These are phyloP conservation scores for Pythium brassicae DNA, from an alignment of 352 stramenopile genomes.

Conservation along the genomic window DNA sequence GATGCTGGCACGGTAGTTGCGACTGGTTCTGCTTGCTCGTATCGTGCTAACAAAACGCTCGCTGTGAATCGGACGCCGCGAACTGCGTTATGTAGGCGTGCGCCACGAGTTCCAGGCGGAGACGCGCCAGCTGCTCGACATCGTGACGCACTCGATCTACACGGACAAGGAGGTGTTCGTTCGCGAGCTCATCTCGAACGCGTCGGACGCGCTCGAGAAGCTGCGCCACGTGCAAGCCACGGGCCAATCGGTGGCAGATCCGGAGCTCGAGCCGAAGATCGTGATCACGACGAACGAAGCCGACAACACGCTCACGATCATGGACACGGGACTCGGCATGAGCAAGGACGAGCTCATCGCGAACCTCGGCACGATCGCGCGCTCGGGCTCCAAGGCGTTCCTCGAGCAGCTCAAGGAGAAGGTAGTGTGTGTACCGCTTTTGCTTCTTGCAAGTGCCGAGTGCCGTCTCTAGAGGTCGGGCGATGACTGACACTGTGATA, in stretches of 20 bases:
- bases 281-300: constrained; percentile 95
- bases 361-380: constrained; percentile 99
- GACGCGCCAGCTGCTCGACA: constrained; percentile 94
- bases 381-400: constrained; percentile 97
- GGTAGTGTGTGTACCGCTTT: constrained; percentile 10
- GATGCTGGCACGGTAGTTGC: too few relatives aligned
- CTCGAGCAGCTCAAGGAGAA: constrained; percentile 90
- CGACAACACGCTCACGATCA: constrained; percentile 95
- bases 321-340: constrained; percentile 98
- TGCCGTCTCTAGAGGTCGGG: too few relatives aligned
- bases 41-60: too few relatives aligned
- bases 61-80: too few relatives aligned
- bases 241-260: constrained; percentile 58
- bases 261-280: constrained; percentile 94
- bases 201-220: constrained; percentile 98
- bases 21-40: background rate
- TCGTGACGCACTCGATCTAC: constrained; percentile 99
- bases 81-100: too few relatives aligned
- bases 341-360: constrained; percentile 94
- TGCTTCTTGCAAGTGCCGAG: too few relatives aligned
- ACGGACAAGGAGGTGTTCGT: constrained; percentile 99
- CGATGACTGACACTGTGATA: too few relatives aligned
- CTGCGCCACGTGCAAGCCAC: constrained; percentile 92
- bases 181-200: constrained; percentile 98
- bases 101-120: constrained; percentile 94